phyloP scores from a whole-genome alignment of 768 basidiomycete genomes.

The Mrakia blollopis region DNA sequence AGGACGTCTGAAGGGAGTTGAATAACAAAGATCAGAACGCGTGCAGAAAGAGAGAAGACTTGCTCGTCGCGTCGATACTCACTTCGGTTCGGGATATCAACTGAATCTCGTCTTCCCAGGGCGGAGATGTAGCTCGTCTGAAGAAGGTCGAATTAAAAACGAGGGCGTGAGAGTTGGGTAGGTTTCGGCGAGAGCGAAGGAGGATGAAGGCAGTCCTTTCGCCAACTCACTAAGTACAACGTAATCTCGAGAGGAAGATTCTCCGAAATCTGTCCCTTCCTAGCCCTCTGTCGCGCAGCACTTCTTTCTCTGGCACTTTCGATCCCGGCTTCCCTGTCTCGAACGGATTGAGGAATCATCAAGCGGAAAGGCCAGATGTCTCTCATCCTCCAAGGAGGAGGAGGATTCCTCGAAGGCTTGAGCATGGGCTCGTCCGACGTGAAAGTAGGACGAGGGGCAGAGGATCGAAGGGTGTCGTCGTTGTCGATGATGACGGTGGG shows the following conservation, averaged over 20 bases:
- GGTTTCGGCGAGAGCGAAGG: too few relatives aligned
- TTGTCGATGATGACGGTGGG: not conserved
- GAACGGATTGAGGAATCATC: not conserved
- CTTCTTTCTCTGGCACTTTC: not conserved
- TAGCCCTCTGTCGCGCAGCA: not conserved
- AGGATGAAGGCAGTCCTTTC: too few relatives aligned
- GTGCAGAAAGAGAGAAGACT: too few relatives aligned
- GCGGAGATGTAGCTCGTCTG: conserved; percentile 49
- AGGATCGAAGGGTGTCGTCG: not conserved
- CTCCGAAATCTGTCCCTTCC: conserved; percentile 12
- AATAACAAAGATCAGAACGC: not conserved
- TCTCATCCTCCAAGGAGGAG: not conserved
- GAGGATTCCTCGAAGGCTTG: not conserved
- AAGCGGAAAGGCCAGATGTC: not conserved
- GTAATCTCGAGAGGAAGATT: not conserved
- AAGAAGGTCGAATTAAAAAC: not conserved
- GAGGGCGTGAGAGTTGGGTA: too few relatives aligned
- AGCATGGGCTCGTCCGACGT: not conserved
- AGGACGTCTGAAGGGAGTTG: conserved; percentile 41
- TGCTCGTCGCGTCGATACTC: conserved; percentile 19
- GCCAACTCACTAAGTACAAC: not conserved
- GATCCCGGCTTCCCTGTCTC: not conserved
- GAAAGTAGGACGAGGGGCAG: not conserved
- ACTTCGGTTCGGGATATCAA: conserved; percentile 56
- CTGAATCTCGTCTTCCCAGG: conserved; percentile 54